phyloP scores from a whole-genome alignment of 352 stramenopile genomes.

The Phytopythium kandeliae region DNA sequence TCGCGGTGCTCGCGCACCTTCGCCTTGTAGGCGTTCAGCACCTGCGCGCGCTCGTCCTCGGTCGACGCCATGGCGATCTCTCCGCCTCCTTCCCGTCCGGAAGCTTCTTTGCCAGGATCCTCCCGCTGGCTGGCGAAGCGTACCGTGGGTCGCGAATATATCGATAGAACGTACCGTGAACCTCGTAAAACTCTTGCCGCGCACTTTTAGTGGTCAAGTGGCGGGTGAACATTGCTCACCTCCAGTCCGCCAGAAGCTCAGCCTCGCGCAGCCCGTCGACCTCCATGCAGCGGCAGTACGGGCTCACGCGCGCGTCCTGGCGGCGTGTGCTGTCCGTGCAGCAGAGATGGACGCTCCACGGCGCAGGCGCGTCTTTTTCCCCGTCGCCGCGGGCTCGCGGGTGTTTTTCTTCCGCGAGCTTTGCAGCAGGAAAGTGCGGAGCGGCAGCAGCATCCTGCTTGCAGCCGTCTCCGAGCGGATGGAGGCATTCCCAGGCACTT shows the following conservation, averaged over 20 bases:
- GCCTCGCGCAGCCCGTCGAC: no score
- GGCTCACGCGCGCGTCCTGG: neutral
- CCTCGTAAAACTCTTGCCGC: no score
- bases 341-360: neutral
- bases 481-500: neutral
- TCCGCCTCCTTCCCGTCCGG: slow-evolving; percentile 4
- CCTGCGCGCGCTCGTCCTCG: slow-evolving; percentile 89
- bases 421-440: neutral
- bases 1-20: slow-evolving; percentile 97
- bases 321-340: neutral
- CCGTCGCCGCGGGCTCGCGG: neutral
- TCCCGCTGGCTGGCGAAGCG: no score
- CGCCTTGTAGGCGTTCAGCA: slow-evolving; percentile 92
- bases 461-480: neutral
- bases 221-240: no score
- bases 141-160: no score
- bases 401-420: neutral
- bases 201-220: no score
- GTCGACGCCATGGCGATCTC: slow-evolving; percentile 46
- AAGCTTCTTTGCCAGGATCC: no score
- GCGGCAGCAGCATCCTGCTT: neutral
- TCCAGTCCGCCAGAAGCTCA: no score
- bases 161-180: no score
- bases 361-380: neutral
- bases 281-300: slow-evolving; percentile 3